Base-by-base conservation (phyloP, 163 green algal genomes). In the Prototheca wickerhamii region DNA sequence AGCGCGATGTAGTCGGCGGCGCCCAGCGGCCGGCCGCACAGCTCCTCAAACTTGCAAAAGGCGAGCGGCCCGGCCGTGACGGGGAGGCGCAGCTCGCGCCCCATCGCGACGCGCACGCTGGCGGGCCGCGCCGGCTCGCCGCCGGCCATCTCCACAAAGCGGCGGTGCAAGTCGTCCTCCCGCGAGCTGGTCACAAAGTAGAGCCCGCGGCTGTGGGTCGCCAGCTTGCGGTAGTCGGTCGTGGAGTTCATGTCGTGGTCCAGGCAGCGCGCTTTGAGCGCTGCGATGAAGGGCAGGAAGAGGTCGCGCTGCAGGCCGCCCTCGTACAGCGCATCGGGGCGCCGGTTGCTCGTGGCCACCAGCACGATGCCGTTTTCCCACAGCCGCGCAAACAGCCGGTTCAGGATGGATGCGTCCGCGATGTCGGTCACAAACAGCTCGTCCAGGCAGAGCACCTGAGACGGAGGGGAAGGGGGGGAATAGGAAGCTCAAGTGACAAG, bases 401-500 rank as follows among this genome's bases (percentile, higher is more conserved):
- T 80, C 43, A 99, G 77, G 53, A 99, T 96, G 71, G 92, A 90
- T 7, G 93, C 93, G 60, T 99, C 93, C 1, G 93, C 93, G 4
- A 99, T 89, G 69, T 99, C 93, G 4, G 86, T 97, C 32, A 95
- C 92, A 64, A 98, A 98, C 37, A 99, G 85, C 82, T 99, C 93
- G 70, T 99, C 93, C 25, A 99, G 72, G 57, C 86, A 92, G n/a
- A 99, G 80, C 29, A 97, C 84, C 5, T 67, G 69, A 20, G 7
- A 31, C 21, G 31, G 18, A 25, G 18, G 20, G 52, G 12, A 18
- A 59, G n/a, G 26, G n/a, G 26, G n/a, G 52, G 52, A 37, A 44
- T 25, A 40, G 26, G 29, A 60, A 20, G 21, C 10, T 56, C 18
- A 28, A 26, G 17, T 25, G 7, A 28, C 23, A 56, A 29, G 17